These are phyloP conservation scores for Cerrena zonata DNA, from an alignment of 1,284 basidiomycete species.

Conservation along the genomic window DNA sequence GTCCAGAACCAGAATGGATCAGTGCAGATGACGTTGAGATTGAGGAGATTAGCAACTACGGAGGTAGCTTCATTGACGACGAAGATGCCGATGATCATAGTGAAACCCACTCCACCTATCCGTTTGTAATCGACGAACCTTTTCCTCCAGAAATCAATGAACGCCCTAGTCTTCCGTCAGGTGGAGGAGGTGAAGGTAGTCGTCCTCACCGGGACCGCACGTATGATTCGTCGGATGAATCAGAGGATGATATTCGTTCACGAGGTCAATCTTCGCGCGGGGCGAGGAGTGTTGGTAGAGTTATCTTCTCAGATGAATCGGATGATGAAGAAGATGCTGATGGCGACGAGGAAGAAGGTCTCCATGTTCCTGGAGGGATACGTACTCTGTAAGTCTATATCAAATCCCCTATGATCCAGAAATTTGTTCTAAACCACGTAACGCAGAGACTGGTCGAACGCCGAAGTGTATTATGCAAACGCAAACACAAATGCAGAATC, in stretches of 20 bases:
- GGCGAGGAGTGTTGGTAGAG: too few species aligned
- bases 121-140: neutral
- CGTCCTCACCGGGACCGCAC: neutral
- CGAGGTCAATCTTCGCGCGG: too few species aligned
- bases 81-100: conserved; percentile 30
- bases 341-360: conserved; percentile 5
- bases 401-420: neutral
- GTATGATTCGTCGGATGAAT: conserved; percentile 6
- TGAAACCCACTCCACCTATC: conserved; percentile 20
- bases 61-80: conserved; percentile 31
- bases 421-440: conserved; percentile 7
- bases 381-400: neutral
- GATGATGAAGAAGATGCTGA: conserved; percentile 7
- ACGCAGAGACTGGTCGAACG: conserved; percentile 11
- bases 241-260: conserved; percentile 7
- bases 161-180: neutral
- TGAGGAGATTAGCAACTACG: conserved; percentile 29
- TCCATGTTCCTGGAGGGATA: neutral
- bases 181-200: neutral
- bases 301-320: too few species aligned
- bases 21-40: conserved; percentile 20
- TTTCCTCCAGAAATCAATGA: conserved; percentile 1
- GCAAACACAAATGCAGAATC: neutral
- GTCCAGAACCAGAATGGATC: conserved; percentile 1
- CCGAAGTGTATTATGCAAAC: neutral